phyloP scores from a whole-genome alignment of 2,329 filamentous ascomycete species.

The Pestalotiopsis sp. region DNA sequence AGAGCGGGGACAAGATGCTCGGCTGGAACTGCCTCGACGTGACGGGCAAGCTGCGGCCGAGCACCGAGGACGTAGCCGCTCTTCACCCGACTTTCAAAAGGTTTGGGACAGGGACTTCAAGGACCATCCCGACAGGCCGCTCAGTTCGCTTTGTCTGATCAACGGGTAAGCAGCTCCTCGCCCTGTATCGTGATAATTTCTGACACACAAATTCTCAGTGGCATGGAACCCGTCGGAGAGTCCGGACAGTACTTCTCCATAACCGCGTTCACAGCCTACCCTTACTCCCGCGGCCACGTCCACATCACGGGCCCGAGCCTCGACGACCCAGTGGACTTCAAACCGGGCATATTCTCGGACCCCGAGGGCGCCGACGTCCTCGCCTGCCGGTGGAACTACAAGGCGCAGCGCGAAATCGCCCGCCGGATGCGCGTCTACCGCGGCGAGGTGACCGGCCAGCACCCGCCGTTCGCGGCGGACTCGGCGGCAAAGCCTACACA shows the following conservation, averaged over 20 bases:
- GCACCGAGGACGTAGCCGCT: slow-evolving; percentile 19
- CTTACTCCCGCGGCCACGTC: slow-evolving; percentile 58
- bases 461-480: slow-evolving; percentile 42
- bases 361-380: slow-evolving; percentile 49
- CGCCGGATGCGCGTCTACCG: slow-evolving; percentile 54
- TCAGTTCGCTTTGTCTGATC: slow-evolving; percentile 16
- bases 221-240: background rate
- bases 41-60: slow-evolving; percentile 25
- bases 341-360: slow-evolving; percentile 56
- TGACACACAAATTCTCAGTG: no score
- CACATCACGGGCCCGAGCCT: slow-evolving; percentile 51
- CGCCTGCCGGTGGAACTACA: slow-evolving; percentile 63
- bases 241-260: slow-evolving; percentile 49
- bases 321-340: slow-evolving; percentile 51
- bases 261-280: slow-evolving; percentile 57
- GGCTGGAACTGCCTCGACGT: slow-evolving; percentile 26
- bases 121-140: slow-evolving; percentile 21
- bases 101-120: slow-evolving; percentile 26
- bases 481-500: slow-evolving; percentile 39
- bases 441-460: slow-evolving; percentile 42
- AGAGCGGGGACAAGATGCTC: slow-evolving; percentile 18
- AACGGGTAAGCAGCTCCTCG: background rate
- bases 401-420: slow-evolving; percentile 59
- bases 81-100: slow-evolving; percentile 22
- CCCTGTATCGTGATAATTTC: no score